Evolutionary conservation across 805 yeast genomes (phyloP).

Genomic region (Cyberlindnera japonica): DNA sequence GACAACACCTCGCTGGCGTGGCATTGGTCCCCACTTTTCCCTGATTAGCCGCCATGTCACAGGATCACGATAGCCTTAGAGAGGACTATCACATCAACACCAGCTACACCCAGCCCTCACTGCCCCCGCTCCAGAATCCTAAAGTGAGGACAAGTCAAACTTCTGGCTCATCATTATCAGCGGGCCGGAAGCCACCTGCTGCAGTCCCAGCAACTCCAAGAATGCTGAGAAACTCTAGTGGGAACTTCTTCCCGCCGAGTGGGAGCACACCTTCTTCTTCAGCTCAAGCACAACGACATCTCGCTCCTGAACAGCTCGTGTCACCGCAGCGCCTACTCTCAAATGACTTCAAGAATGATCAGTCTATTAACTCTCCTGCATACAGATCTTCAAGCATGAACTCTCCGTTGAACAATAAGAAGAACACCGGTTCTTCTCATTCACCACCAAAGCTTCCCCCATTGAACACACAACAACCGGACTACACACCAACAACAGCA

Average conservation of each 20-base stretch:
- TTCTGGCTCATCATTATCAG: slow-evolving; percentile 7
- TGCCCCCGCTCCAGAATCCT: slow-evolving; percentile 21
- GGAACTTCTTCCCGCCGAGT: slow-evolving; percentile 26
- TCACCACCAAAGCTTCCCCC: slow-evolving; percentile 16
- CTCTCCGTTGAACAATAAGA: slow-evolving; percentile 6
- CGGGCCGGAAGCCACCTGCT: slow-evolving; percentile 17
- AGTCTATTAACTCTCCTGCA: slow-evolving; percentile 1
- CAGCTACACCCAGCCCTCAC: slow-evolving; percentile 17
- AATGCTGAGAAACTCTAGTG: slow-evolving; percentile 59
- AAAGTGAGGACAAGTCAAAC: slow-evolving; percentile 22
- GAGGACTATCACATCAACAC: slow-evolving; percentile 27
- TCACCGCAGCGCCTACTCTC: slow-evolving; percentile 19
- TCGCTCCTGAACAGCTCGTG: background rate
- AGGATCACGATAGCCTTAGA: slow-evolving; percentile 12
- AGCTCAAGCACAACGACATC: slow-evolving; percentile 1
- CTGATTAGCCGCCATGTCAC: slow-evolving; percentile 12
- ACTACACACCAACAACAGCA: slow-evolving; percentile 10
- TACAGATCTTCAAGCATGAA: slow-evolving; percentile 3
- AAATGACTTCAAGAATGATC: background rate
- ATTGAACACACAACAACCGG: slow-evolving; percentile 7
- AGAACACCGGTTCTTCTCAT: background rate
- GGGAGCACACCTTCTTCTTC: slow-evolving; percentile 6
- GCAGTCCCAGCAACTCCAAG: slow-evolving; percentile 64
- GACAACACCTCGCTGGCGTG: no score
- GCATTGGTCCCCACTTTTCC: no score